Evolutionary conservation across 2,329 filamentous ascomycete species (phyloP), one percentile per base, ranked within the genome.

Genomic region (Zopfia rhizophila): DNA sequence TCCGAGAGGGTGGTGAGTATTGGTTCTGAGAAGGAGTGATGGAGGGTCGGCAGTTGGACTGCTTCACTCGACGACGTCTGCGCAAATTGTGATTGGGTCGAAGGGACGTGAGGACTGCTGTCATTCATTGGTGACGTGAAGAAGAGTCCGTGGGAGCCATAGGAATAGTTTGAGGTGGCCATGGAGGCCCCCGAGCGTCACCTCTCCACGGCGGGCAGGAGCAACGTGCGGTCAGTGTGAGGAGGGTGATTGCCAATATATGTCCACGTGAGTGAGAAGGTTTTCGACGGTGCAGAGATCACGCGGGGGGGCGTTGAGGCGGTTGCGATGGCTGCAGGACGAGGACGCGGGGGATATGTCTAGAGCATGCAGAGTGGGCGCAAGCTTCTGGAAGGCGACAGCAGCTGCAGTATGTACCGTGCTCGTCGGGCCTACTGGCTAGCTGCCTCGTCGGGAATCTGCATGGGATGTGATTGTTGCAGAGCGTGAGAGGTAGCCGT

Each of bases 1-100:
- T 64, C 63, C 12, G 61, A 57, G 41, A 65, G 61, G 6, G 62
- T 55, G 37, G 66, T 58, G 36, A 66, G 64, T 2, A 62, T 61
- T 13, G 58, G 50, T 10, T 60, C 60, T 40, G 62, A 58, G 21
- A 64, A 65, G 43, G 60, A 43, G 27, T 51, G 51, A 47, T 49
- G 56, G 40, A 55, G 56, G 12, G 63, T 56, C 35, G 53, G 50
- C 29, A 53, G 49, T 32, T 37, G 41, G 54, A 33, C 45, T 23
- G 42, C 22, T 31, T 41, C 18, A 38, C 33, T 16, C 16, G 38
- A 27, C 21, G 32, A 3, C 25, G 21, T 31, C 16, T 27, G 25
- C 39, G 30, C 24, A 35, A 31, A 12, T 32, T 39, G 45, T 22
- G 44, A 37, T 14, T 19, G 55, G n/a, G 44, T 44, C 42, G 48